Percentiles rank a stretch among this genome's conserved stretches.
These are phyloP conservation scores for Populus hybrid DNA, from an alignment of 441 rosid species.

Conservation along the genomic window DNA sequence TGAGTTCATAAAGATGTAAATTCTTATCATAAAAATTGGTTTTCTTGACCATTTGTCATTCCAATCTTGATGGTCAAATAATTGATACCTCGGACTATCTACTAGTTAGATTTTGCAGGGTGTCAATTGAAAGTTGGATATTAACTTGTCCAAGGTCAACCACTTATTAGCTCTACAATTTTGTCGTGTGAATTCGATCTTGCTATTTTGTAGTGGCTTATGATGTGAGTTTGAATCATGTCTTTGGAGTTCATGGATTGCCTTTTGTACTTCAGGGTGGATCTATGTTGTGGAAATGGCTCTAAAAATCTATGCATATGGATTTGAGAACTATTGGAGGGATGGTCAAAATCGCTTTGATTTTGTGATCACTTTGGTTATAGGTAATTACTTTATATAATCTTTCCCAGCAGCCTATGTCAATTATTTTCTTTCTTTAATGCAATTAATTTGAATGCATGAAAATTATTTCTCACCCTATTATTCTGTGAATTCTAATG, in stretches of 20 bases:
- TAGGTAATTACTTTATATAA: constrained; percentile 49
- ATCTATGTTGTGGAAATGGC: constrained; percentile 96
- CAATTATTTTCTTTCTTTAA: too few species aligned
- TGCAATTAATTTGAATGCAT: neutral
- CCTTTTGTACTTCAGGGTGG: constrained; percentile 68
- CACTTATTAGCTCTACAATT: neutral
- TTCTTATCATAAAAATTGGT: neutral
- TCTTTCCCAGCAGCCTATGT: neutral
- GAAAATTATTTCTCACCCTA: neutral
- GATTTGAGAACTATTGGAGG: constrained; percentile 93
- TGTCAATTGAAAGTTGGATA: neutral
- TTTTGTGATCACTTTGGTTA: constrained; percentile 84
- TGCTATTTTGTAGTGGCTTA: constrained; percentile 1
- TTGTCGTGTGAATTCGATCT: constrained; percentile 1
- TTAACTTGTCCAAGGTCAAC: neutral
- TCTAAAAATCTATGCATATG: constrained; percentile 77
- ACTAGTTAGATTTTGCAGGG: neutral
- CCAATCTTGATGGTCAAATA: neutral
- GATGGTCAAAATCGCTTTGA: constrained; percentile 97
- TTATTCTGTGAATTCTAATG: neutral
- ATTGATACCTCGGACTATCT: neutral
- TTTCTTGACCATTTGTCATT: constrained; percentile 3
- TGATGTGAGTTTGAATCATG: neutral
- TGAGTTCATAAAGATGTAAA: neutral
- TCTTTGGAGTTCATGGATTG: constrained; percentile 18